phyloP scores from a whole-genome alignment of 2,329 filamentous ascomycete species.

The Fusarium nurragi region DNA sequence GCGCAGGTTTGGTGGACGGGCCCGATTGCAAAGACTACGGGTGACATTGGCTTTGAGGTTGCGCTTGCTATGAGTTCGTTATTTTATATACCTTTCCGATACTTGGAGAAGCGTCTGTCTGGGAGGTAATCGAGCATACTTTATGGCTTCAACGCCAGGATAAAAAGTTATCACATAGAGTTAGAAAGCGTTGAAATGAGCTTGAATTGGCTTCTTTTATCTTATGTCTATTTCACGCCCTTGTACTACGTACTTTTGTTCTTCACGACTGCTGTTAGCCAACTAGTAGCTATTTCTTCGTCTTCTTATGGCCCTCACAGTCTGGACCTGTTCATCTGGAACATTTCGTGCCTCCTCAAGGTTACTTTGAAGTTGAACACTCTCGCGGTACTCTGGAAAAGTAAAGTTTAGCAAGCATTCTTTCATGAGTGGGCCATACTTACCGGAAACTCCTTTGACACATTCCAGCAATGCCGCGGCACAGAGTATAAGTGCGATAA shows the following conservation, averaged over 20 bases:
- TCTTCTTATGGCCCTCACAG: too few relatives aligned
- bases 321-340: neutral
- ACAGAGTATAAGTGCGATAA: neutral
- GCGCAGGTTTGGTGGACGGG: constrained; percentile 69
- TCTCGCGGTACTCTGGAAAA: neutral
- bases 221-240: neutral
- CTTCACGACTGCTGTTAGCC: neutral
- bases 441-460: neutral
- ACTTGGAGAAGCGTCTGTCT: constrained; percentile 53
- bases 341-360: neutral
- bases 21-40: constrained; percentile 66
- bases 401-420: neutral
- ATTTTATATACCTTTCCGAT: constrained; percentile 59
- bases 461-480: neutral
- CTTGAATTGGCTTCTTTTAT: neutral
- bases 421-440: neutral
- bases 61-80: constrained; percentile 63
- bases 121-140: constrained; percentile 31
- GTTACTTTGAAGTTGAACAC: neutral
- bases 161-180: neutral
- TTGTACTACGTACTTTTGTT: neutral
- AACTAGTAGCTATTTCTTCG: neutral
- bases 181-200: neutral
- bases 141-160: constrained; percentile 9
- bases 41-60: constrained; percentile 73